These are phyloP conservation scores for Gyromitra esculenta DNA, from an alignment of 2,329 filamentous ascomycete species.

Conservation along the genomic window DNA sequence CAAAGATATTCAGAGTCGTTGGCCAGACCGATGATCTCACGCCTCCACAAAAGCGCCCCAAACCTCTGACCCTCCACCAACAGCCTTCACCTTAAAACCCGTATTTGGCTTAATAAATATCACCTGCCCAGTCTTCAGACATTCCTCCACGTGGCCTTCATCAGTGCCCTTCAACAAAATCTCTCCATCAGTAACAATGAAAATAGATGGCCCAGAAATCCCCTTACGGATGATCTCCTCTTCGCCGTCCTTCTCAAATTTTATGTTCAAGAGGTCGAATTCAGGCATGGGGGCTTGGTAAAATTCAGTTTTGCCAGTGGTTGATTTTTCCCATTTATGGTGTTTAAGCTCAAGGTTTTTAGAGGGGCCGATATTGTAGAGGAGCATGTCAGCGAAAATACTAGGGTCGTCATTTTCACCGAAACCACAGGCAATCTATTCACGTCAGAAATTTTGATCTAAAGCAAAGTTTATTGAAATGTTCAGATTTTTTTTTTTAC, in stretches of 20 bases:
- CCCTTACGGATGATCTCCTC: slow-evolving; percentile 65
- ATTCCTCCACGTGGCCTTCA: slow-evolving; percentile 64
- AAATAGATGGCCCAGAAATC: slow-evolving; percentile 70
- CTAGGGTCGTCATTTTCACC: slow-evolving; percentile 72
- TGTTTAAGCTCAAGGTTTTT: slow-evolving; percentile 68
- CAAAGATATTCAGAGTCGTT: not conserved
- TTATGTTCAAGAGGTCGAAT: slow-evolving; percentile 73
- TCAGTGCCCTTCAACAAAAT: slow-evolving; percentile 66
- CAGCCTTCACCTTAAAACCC: slow-evolving; percentile 63
- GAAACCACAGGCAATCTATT: slow-evolving; percentile 66
- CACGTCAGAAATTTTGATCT: not conserved
- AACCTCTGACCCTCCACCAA: slow-evolving; percentile 61
- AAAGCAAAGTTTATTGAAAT: not conserved
- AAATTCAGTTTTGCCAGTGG: slow-evolving; percentile 70
- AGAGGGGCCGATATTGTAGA: slow-evolving; percentile 70
- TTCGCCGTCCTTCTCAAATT: slow-evolving; percentile 67
- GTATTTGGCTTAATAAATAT: slow-evolving; percentile 73
- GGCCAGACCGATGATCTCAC: not conserved
- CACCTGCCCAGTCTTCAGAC: slow-evolving; percentile 71
- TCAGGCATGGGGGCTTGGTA: slow-evolving; percentile 76
- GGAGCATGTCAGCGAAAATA: slow-evolving; percentile 71
- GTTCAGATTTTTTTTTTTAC: slow-evolving; percentile 59
- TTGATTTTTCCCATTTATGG: slow-evolving; percentile 65
- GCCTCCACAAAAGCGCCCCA: slow-evolving; percentile 57
- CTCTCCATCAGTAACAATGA: slow-evolving; percentile 70